These are phyloP conservation scores for Malassezia globosa DNA, from an alignment of 1,284 basidiomycete species.

Conservation along the genomic window DNA sequence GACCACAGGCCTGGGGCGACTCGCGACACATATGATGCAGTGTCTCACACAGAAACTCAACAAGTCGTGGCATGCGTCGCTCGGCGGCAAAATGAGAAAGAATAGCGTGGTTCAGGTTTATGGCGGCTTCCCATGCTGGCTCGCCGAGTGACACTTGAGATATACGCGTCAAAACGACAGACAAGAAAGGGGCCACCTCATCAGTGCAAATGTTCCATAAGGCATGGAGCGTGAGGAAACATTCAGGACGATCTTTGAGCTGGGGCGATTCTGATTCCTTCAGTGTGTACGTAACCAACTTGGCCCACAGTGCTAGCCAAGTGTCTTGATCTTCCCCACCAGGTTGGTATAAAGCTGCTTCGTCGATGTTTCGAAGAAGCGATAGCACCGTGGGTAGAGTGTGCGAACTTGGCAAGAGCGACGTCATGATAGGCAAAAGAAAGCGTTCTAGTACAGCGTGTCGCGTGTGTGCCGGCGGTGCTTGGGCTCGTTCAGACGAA, in stretches of 20 bases:
- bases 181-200: neutral
- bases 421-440: conserved; percentile 2
- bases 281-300: neutral
- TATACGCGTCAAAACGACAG: neutral
- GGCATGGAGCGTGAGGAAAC: neutral
- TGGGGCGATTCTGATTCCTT: neutral
- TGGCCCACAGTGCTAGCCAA: conserved; percentile 21
- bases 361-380: conserved; percentile 18
- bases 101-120: neutral
- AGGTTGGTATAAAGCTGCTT: conserved; percentile 8
- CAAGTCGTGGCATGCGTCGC: conserved; percentile 1
- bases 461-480: neutral
- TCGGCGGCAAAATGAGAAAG: neutral
- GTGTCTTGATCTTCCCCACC: conserved; percentile 14
- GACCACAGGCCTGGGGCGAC: neutral
- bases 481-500: neutral
- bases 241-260: neutral
- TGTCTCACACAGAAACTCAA: neutral
- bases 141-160: neutral
- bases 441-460: conserved; percentile 4
- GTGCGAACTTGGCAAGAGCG: neutral
- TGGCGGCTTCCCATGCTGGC: neutral
- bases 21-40: too few species aligned
- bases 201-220: conserved; percentile 7
- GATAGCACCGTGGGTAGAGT: neutral